These are phyloP conservation scores for Pleurostoma richardsiae DNA, from an alignment of 2,329 filamentous ascomycete genomes.

Conservation along the genomic window DNA sequence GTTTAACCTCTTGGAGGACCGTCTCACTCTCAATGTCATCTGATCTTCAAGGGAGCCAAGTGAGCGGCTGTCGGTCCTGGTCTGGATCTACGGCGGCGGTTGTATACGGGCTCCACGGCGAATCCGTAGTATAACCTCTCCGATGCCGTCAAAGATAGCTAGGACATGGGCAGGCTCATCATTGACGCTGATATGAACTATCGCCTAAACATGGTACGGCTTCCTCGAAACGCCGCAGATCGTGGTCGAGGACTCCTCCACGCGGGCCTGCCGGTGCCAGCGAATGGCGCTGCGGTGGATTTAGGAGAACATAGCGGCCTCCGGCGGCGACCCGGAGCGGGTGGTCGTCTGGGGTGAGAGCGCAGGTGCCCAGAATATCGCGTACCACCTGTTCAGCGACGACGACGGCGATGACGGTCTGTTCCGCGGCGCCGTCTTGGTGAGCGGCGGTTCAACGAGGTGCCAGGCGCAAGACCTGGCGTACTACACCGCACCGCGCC, in stretches of 20 bases:
- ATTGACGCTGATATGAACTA: constrained; percentile 52
- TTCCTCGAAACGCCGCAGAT: constrained; percentile 44
- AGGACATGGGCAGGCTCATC: constrained; percentile 45
- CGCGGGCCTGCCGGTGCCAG: constrained; percentile 44
- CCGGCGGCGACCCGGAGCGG: constrained; percentile 40
- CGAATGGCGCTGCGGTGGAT: constrained; percentile 44
- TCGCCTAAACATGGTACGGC: constrained; percentile 44
- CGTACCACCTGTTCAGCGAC: constrained; percentile 48
- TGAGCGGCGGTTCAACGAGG: constrained; percentile 38
- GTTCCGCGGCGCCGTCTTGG: constrained; percentile 47
- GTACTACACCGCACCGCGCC: constrained; percentile 27
- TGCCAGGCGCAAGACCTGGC: constrained; percentile 19
- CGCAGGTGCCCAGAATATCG: constrained; percentile 32
- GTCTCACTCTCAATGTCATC: constrained; percentile 36
- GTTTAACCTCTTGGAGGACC: constrained; percentile 43
- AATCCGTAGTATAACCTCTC: constrained; percentile 61
- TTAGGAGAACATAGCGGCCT: constrained; percentile 46
- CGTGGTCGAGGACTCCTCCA: constrained; percentile 33
- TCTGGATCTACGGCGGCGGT: constrained; percentile 59
- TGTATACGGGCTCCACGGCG: constrained; percentile 41
- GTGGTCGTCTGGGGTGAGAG: constrained; percentile 46
- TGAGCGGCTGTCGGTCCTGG: constrained; percentile 31
- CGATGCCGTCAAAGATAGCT: constrained; percentile 51
- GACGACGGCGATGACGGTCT: constrained; percentile 49
- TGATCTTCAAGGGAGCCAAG: constrained; percentile 26